Base-by-base conservation (phyloP, 139 green algal genomes). In the Gonium pectorale region DNA sequence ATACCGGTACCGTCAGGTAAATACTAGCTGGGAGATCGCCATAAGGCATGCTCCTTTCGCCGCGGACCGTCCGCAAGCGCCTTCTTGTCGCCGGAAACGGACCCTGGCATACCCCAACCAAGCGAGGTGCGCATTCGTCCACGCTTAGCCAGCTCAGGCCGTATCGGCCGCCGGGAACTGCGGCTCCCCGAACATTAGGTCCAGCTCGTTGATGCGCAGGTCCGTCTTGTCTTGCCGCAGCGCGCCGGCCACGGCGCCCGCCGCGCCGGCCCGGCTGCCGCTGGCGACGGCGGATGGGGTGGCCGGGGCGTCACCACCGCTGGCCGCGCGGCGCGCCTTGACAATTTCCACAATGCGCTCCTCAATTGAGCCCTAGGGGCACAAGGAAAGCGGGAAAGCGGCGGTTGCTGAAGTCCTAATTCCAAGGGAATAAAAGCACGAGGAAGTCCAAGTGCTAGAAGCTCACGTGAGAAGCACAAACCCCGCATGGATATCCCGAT, bases 281-380 rank as follows among this genome's bases (percentile, higher is more conserved):
- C 60, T 15, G 64, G 22, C 67, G 67, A 24, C 59, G 31, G 29
- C 37, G 15, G 79, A 9, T 26, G 66, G 9, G 0, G 72, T 15
- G 26, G 27, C 33, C 31, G 56, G 41, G 27, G 49, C 64, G 56
- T 31, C 69, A 43, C 41, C 63, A 37, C n/a, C 73, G 37, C 41
- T 80, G 40, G 72, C 87, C 21, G n/a, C 43, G 17, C 78, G 54
- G 54, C 86, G 84, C 38, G 83, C 40, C 81, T 87, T 87, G 2
- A 92, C 83, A 63, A 96, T 75, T 82, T 95, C 86, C 86, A 95
- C 93, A 68, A 96, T 95, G 64, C 80, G 69, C 86, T 93, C 87
- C 84, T 96, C 93, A 38, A 95, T 79, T 8, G 87, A 92, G 22
- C 92, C 91, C 90, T 94, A 69, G 11, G 35, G 29, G 51, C 6